These are phyloP conservation scores for Mycena filopes DNA, from an alignment of 768 basidiomycete genomes.

Conservation along the genomic window DNA sequence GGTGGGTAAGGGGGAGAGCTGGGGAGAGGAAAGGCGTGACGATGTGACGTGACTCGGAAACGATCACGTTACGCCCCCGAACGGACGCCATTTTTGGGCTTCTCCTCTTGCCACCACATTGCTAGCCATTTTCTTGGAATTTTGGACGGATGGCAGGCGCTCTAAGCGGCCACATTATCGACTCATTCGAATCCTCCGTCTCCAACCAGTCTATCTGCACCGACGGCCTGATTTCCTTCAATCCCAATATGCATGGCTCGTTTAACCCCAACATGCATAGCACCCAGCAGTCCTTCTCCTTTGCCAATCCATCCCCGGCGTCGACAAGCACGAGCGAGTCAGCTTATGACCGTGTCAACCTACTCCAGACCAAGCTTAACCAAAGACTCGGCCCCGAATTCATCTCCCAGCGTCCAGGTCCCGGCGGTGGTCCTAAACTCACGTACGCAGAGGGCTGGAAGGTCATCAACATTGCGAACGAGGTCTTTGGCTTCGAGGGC, in stretches of 20 bases:
- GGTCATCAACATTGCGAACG: slow-evolving; percentile 97
- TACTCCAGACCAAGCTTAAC: slow-evolving; percentile 83
- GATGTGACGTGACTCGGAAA: background rate
- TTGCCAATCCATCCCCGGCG: slow-evolving; percentile 35
- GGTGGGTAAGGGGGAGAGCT: too few relatives aligned
- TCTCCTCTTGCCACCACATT: slow-evolving; percentile 25
- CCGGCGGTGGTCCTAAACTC: slow-evolving; percentile 86
- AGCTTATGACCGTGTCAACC: slow-evolving; percentile 72
- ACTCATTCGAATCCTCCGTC: slow-evolving; percentile 52
- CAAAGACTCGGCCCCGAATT: slow-evolving; percentile 95
- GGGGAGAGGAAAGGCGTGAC: too few relatives aligned
- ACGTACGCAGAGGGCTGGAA: slow-evolving; percentile 99
- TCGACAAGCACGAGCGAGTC: slow-evolving; percentile 65
- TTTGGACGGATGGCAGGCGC: slow-evolving; percentile 61
- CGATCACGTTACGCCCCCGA: slow-evolving; percentile 13
- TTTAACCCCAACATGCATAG: slow-evolving; percentile 33
- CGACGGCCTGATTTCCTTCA: slow-evolving; percentile 71
- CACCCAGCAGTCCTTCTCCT: slow-evolving; percentile 41
- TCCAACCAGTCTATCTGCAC: slow-evolving; percentile 48
- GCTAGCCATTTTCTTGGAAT: slow-evolving; percentile 27
- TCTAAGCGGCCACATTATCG: slow-evolving; percentile 68
- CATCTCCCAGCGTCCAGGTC: slow-evolving; percentile 89
- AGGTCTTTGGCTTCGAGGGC: slow-evolving; percentile 98
- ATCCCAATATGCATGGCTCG: slow-evolving; percentile 66
- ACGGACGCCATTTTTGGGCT: background rate